Percentiles rank a stretch among this genome's conserved stretches.
Evolutionary conservation across 495 filamentous ascomycete genomes (phyloP).

Genomic region (Usnea hakonensis): DNA sequence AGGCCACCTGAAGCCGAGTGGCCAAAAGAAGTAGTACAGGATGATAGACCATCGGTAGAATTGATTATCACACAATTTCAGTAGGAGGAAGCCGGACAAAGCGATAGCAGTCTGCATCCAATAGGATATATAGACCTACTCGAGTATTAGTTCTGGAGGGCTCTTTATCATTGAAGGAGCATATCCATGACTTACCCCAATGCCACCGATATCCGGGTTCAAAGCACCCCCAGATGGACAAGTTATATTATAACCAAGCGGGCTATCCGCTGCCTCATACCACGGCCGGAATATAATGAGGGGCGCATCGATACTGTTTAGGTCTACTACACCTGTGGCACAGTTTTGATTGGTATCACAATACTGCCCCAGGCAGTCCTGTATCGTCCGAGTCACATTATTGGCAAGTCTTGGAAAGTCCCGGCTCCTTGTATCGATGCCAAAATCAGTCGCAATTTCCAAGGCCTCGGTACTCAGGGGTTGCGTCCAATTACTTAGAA

Average conservation of each 20-base stretch:
- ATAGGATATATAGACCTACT: constrained; percentile 9
- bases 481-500: not conserved
- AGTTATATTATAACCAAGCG: too few relatives aligned
- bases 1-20: not conserved
- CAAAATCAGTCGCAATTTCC: not conserved
- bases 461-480: not conserved
- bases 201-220: constrained; percentile 7
- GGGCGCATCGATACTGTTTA: too few relatives aligned
- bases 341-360: not conserved
- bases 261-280: too few relatives aligned
- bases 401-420: not conserved
- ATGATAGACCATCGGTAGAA: not conserved
- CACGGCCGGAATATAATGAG: too few relatives aligned
- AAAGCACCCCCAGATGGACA: too few relatives aligned
- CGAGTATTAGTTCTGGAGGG: not conserved
- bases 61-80: not conserved
- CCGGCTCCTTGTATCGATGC: not conserved
- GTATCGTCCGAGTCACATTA: not conserved
- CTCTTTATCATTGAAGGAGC: too few relatives aligned
- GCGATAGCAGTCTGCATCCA: constrained; percentile 1
- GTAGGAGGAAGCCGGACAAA: not conserved
- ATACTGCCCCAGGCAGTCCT: not conserved
- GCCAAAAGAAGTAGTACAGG: not conserved
- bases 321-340: too few relatives aligned
- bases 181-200: not conserved